Evolutionary conservation across 371 early-diverging fungal genomes (phyloP).

Genomic region (Mortierella polycephala): DNA sequence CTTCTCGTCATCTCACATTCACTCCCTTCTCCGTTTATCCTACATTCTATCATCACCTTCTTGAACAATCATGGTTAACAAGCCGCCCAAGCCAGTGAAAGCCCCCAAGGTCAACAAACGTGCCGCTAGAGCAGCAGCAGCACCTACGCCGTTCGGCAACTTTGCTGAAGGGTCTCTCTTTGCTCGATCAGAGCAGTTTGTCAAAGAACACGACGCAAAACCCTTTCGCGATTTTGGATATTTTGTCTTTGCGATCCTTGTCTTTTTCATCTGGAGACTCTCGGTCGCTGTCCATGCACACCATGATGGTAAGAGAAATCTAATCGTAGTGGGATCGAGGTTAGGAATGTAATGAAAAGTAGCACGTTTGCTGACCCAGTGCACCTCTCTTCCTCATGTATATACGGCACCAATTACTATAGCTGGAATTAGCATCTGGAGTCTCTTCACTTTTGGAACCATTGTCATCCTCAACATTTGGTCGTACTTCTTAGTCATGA

Average conservation of each 20-base stretch:
- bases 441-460: slow-evolving; percentile 22
- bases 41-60: not conserved
- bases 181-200: slow-evolving; percentile 46
- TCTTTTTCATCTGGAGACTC: slow-evolving; percentile 38
- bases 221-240: slow-evolving; percentile 53
- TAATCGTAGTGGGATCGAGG: not conserved
- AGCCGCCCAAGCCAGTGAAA: slow-evolving; percentile 43
- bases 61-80: slow-evolving; percentile 42
- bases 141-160: slow-evolving; percentile 7
- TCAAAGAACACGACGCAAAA: slow-evolving; percentile 44
- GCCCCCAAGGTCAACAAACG: slow-evolving; percentile 43
- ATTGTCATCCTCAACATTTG: slow-evolving; percentile 34
- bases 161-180: slow-evolving; percentile 44
- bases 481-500: slow-evolving; percentile 42
- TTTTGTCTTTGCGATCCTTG: slow-evolving; percentile 17
- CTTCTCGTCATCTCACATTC: slow-evolving; percentile 1
- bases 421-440: slow-evolving; percentile 33
- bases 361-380: not conserved
- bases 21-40: not conserved
- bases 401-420: not conserved
- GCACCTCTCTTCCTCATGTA: not conserved
- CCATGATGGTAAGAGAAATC: slow-evolving; percentile 7
- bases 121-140: slow-evolving; percentile 1
- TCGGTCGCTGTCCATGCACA: slow-evolving; percentile 17
- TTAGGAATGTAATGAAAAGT: not conserved